Conservation (phyloP, 768 basidiomycete genomes). For the Glaciozyma martinii region DNA sequence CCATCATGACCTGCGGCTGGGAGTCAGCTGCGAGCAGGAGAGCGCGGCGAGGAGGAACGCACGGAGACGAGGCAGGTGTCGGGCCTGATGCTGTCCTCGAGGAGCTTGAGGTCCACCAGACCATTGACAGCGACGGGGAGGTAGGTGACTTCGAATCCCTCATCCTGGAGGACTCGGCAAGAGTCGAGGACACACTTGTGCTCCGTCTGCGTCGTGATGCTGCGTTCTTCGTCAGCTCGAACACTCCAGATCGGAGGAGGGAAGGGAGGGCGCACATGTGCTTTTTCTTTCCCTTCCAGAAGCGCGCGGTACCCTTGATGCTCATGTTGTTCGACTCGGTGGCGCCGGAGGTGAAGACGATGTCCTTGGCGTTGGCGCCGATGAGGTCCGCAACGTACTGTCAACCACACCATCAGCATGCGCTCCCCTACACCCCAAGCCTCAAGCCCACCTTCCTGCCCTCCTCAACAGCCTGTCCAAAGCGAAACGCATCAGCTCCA, state of each 20-base stretch:
- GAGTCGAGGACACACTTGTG: constrained; percentile 99
- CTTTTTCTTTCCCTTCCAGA: constrained; percentile 83
- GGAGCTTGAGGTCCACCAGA: constrained; percentile 62
- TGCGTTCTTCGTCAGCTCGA: background rate
- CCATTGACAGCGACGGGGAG: constrained; percentile 87
- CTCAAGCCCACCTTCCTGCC: constrained; percentile 60
- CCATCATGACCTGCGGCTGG: constrained; percentile 64
- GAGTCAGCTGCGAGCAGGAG: too few relatives aligned
- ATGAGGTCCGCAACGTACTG: constrained; percentile 86
- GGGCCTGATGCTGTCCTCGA: constrained; percentile 81
- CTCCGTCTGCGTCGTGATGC: constrained; percentile 49
- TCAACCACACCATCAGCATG: too few relatives aligned
- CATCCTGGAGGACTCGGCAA: constrained; percentile 85
- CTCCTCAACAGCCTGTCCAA: constrained; percentile 63
- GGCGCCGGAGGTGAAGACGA: constrained; percentile 94
- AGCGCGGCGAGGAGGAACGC: background rate
- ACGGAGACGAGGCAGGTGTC: constrained; percentile 74
- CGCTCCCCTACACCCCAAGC: too few relatives aligned
- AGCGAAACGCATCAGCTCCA: too few relatives aligned
- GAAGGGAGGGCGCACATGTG: constrained; percentile 59
- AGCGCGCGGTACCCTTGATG: constrained; percentile 92
- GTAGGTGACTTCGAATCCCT: constrained; percentile 96
- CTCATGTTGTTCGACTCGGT: constrained; percentile 97
- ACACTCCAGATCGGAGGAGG: background rate
- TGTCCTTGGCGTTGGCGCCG: constrained; percentile 89